Evolutionary conservation across 78 protist species (phyloP), one percentile per base, ranked within the genome.

Genomic region (Parvularia atlantis): DNA sequence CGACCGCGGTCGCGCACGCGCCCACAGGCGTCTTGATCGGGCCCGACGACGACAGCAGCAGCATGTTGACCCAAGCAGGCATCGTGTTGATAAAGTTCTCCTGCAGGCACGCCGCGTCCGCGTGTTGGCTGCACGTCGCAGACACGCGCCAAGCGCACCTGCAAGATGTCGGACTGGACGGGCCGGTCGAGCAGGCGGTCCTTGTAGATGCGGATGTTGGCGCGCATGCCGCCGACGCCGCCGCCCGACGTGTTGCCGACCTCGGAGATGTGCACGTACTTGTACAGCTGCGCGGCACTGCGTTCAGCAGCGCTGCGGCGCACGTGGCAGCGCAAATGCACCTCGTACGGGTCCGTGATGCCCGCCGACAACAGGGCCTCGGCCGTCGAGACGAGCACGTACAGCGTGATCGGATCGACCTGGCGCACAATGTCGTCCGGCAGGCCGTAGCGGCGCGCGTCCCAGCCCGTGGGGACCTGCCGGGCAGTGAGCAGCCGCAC

Each of bases 1-100:
- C 82, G 24, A 66, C 89, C 22, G 89, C 89, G 5, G 89, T 84
- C 35, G 89, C 89, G 61, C 89, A 84, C 5, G 89, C 89, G 35
- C 82, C 89, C 35, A 84, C 89, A 7, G 89, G 84, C 19, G 89
- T 75, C 61, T 78, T 84, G 66, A 84, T 75, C 10, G 89, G 89
- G 35, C 89, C 89, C 10, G 73, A 43, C 14, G 79, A 10, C 17
- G 66, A 37, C 43, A 84, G 73, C n/a, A 84, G 63, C 62, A 84
- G 73, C 81, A 84, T 33, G 78, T 84, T 84, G 50, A 84, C 59
- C 84, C 84, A 84, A 2, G 89, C 89, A 16, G 84, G 79, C 71
- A 75, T 66, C 26, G 80, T 75, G 78, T 84, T 84, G 67, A 84
- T 84, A 64, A 84, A 78, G 41, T 10, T 22, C 74, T 84, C 84